Evolutionary conservation across 2,329 filamentous ascomycete genomes (phyloP).

Genomic region (Diaporthe vexans): DNA sequence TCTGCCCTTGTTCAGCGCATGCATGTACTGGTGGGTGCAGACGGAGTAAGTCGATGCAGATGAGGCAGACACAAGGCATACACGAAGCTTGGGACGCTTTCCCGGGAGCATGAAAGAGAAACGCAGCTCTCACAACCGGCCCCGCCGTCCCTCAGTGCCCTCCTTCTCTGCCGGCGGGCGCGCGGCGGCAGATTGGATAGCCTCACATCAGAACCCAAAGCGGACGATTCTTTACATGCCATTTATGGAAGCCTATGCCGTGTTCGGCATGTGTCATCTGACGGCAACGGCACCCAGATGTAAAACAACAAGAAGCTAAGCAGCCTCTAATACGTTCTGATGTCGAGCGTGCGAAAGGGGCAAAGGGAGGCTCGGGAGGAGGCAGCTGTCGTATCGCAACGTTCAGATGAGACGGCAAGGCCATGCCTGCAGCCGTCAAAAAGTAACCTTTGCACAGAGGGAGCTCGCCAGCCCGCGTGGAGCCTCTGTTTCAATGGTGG

Average conservation of each 20-base stretch:
- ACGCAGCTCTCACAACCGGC: neutral
- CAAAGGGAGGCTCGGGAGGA: neutral
- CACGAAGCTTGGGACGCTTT: neutral
- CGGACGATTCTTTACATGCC: neutral
- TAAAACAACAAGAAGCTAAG: constrained; percentile 9
- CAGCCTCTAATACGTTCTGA: neutral
- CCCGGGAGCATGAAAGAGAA: neutral
- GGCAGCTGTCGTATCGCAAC: constrained; percentile 28
- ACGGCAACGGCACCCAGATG: neutral
- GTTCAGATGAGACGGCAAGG: constrained; percentile 33
- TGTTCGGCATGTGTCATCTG: neutral
- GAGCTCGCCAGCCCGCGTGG: neutral
- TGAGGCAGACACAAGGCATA: neutral
- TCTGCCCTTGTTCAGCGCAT: neutral
- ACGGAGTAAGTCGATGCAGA: neutral
- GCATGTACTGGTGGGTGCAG: neutral
- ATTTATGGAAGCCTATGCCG: constrained; percentile 15
- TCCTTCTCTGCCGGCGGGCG: neutral
- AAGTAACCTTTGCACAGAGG: neutral
- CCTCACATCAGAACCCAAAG: neutral
- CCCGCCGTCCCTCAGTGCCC: neutral
- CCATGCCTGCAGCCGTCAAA: constrained; percentile 13
- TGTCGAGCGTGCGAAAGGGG: neutral
- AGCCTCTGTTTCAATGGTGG: neutral
- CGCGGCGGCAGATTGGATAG: constrained; percentile 1